Evolutionary conservation across 2,329 filamentous ascomycete species (phyloP).

Genomic region (Blastomyces silverae): DNA sequence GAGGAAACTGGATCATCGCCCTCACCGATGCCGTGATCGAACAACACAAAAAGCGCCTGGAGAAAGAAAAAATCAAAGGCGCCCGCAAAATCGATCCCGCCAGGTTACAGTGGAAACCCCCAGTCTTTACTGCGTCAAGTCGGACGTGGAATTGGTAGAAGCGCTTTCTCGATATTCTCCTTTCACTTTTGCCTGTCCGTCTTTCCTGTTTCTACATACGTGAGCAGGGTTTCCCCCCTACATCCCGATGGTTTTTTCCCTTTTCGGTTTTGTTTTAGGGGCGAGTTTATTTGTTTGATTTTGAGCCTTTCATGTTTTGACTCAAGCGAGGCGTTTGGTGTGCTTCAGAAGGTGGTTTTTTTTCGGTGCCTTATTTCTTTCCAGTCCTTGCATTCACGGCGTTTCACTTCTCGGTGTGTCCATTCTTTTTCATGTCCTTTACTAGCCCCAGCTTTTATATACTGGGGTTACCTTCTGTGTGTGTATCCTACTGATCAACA

Average conservation of each 20-base stretch:
- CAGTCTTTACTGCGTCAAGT: slow-evolving; percentile 81
- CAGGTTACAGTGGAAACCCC: slow-evolving; percentile 88
- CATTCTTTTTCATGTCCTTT: neutral
- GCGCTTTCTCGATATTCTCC: neutral
- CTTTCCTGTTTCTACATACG: neutral
- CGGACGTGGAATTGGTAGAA: slow-evolving; percentile 89
- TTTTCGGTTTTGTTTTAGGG: neutral
- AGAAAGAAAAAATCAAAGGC: slow-evolving; percentile 73
- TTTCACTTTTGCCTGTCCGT: neutral
- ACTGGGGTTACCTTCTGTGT: neutral
- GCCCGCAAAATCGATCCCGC: slow-evolving; percentile 67
- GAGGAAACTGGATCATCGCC: slow-evolving; percentile 94
- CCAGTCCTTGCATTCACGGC: neutral
- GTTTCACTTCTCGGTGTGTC: neutral
- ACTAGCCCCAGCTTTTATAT: neutral
- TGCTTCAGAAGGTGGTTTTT: neutral
- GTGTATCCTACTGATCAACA: neutral
- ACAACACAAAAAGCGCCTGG: slow-evolving; percentile 61
- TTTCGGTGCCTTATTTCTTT: neutral
- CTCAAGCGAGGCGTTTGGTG: neutral
- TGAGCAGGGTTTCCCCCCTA: neutral
- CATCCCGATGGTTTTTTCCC: neutral
- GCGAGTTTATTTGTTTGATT: neutral
- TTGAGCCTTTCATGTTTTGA: neutral
- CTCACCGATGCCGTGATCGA: slow-evolving; percentile 74